Evolutionary conservation across 2,329 filamentous ascomycete genomes (phyloP).

Genomic region (Colletotrichum sp.): DNA sequence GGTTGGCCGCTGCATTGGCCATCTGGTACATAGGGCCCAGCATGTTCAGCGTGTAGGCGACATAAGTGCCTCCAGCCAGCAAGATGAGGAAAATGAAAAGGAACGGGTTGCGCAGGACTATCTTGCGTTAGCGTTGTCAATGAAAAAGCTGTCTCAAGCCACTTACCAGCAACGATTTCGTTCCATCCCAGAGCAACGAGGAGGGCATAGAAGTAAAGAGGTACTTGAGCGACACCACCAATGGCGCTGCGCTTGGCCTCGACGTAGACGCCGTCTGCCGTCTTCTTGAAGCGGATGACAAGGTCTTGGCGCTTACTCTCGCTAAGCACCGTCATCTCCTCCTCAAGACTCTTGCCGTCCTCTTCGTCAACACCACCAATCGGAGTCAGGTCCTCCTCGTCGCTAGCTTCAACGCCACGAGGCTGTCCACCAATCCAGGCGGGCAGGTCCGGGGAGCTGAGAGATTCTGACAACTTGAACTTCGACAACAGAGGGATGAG

Average conservation of each 20-base stretch:
- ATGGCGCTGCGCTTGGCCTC: slow-evolving; percentile 98
- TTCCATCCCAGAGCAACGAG: slow-evolving; percentile 97
- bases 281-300: slow-evolving; percentile 96
- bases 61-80: slow-evolving; percentile 76
- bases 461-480: slow-evolving; percentile 80
- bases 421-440: slow-evolving; percentile 84
- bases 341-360: slow-evolving; percentile 90
- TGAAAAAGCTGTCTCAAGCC: not conserved
- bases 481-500: slow-evolving; percentile 88
- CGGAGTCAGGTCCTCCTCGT: slow-evolving; percentile 87
- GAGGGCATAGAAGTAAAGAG: slow-evolving; percentile 91
- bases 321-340: slow-evolving; percentile 94
- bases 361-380: slow-evolving; percentile 96
- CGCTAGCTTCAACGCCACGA: slow-evolving; percentile 73
- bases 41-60: slow-evolving; percentile 92
- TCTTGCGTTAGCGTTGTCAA: slow-evolving; percentile 13
- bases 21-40: slow-evolving; percentile 97
- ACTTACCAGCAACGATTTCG: slow-evolving; percentile 89
- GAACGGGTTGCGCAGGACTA: slow-evolving; percentile 91
- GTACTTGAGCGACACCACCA: slow-evolving; percentile 91
- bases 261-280: slow-evolving; percentile 95
- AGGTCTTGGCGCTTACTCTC: slow-evolving; percentile 92
- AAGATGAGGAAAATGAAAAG: slow-evolving; percentile 91
- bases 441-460: slow-evolving; percentile 79
- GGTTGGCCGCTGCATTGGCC: slow-evolving; percentile 84